phyloP scores from a whole-genome alignment of 1,284 basidiomycete species.

The Megacollybia platyphylla region DNA sequence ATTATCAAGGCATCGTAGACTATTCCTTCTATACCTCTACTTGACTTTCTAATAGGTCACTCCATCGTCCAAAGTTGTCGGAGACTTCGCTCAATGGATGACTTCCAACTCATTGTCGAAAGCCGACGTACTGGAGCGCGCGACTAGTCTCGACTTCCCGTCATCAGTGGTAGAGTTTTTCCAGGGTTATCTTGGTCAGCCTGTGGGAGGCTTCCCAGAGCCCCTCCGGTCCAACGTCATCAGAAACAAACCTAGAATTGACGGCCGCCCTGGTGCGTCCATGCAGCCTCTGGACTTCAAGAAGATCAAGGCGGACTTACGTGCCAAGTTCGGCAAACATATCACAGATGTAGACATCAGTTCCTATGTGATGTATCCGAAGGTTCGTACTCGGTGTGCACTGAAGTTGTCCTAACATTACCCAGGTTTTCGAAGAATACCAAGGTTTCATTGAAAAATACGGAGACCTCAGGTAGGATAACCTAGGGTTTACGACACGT shows the following conservation, averaged over 20 bases:
- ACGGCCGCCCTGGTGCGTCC: constrained; percentile 82
- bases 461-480: constrained; percentile 77
- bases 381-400: constrained; percentile 29
- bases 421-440: constrained; percentile 93
- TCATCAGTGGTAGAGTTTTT: constrained; percentile 94
- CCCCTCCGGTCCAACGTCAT: constrained; percentile 87
- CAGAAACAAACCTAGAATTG: constrained; percentile 88
- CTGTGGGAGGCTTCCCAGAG: constrained; percentile 97
- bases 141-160: constrained; percentile 92
- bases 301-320: constrained; percentile 88
- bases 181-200: constrained; percentile 96
- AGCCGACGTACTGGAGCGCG: constrained; percentile 78
- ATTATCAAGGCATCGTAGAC: constrained; percentile 68
- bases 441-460: constrained; percentile 91
- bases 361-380: constrained; percentile 94
- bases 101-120: constrained; percentile 87
- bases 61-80: constrained; percentile 97
- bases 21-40: constrained; percentile 1
- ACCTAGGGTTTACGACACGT: constrained; percentile 5
- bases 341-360: constrained; percentile 91
- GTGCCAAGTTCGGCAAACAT: constrained; percentile 89
- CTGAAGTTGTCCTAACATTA: constrained; percentile 6
- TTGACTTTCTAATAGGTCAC: constrained; percentile 51
- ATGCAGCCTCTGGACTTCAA: constrained; percentile 90
- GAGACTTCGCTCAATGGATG: constrained; percentile 99